These are phyloP conservation scores for Populus simonii DNA, from an alignment of 345 rosid species.

Conservation along the genomic window DNA sequence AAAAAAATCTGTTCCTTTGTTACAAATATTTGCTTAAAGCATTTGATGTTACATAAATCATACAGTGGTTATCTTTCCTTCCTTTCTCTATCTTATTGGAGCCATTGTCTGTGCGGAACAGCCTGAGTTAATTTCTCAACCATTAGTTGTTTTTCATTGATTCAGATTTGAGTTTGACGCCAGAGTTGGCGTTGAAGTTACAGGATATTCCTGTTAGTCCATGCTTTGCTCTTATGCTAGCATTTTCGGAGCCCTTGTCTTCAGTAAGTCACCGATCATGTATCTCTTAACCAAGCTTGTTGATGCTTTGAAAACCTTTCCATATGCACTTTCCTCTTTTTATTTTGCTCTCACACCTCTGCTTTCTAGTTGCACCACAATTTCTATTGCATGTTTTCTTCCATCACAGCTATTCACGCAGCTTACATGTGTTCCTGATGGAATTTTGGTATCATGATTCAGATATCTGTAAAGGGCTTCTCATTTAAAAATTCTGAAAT, in stretches of 20 bases:
- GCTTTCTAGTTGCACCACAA: neutral
- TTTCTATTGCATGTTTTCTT: neutral
- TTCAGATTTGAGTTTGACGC: slow-evolving; percentile 58
- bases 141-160: slow-evolving; percentile 5
- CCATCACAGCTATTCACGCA: neutral
- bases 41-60: neutral
- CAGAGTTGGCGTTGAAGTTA: slow-evolving; percentile 49
- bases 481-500: slow-evolving; percentile 57
- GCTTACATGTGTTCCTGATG: slow-evolving; percentile 5
- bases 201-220: slow-evolving; percentile 66
- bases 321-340: neutral
- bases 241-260: slow-evolving; percentile 71
- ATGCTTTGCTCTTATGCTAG: slow-evolving; percentile 81
- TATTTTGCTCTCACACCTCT: neutral
- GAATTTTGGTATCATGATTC: slow-evolving; percentile 20
- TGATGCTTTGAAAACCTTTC: neutral
- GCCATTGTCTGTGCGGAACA: slow-evolving; percentile 4
- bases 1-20: neutral
- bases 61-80: neutral
- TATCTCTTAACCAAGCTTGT: neutral
- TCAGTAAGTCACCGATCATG: slow-evolving; percentile 37
- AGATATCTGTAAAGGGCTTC: slow-evolving; percentile 71
- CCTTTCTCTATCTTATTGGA: neutral
- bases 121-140: slow-evolving; percentile 6
- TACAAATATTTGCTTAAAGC: neutral